Conservation (phyloP, 805 yeast genomes). For the Starmerella sirachaensis region DNA sequence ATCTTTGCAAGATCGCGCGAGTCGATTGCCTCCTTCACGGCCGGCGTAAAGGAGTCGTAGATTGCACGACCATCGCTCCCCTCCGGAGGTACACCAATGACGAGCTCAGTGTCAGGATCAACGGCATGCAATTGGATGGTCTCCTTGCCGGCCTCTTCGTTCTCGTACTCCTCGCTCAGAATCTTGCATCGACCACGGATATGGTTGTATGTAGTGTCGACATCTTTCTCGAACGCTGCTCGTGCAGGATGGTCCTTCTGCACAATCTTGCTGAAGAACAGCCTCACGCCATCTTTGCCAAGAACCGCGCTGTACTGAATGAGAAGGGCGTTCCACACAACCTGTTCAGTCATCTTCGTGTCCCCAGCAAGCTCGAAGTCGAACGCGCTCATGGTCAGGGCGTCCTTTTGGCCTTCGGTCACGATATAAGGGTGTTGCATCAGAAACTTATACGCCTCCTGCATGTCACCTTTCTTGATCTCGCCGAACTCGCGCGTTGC, state of each 20-base stretch:
- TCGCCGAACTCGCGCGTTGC: conserved; percentile 56
- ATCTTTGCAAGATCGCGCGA: conserved; percentile 64
- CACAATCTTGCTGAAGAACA: conserved; percentile 55
- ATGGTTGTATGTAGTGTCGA: conserved; percentile 60
- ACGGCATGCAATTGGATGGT: conserved; percentile 78
- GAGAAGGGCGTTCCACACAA: conserved; percentile 69
- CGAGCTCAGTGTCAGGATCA: conserved; percentile 68
- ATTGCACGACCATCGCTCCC: conserved; percentile 29
- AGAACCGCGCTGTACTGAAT: conserved; percentile 52
- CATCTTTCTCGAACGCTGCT: conserved; percentile 60
- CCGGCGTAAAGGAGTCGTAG: conserved; percentile 48
- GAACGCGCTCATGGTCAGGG: conserved; percentile 84
- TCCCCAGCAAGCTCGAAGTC: conserved; percentile 63
- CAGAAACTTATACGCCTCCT: conserved; percentile 42
- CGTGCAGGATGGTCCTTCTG: conserved; percentile 49
- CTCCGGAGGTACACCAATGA: conserved; percentile 44
- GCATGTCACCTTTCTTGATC: conserved; percentile 39
- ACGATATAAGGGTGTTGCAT: conserved; percentile 52
- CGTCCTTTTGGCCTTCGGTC: conserved; percentile 77
- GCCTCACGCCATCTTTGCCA: conserved; percentile 38
- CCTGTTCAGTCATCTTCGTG: conserved; percentile 41
- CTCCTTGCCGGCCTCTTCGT: conserved; percentile 48
- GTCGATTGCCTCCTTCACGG: conserved; percentile 64
- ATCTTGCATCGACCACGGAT: conserved; percentile 63
- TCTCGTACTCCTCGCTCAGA: conserved; percentile 34